Percentiles rank a stretch among this genome's conserved stretches.
Conservation (phyloP, 1,284 basidiomycete species). For the Neotropicomus parvogracilis region DNA sequence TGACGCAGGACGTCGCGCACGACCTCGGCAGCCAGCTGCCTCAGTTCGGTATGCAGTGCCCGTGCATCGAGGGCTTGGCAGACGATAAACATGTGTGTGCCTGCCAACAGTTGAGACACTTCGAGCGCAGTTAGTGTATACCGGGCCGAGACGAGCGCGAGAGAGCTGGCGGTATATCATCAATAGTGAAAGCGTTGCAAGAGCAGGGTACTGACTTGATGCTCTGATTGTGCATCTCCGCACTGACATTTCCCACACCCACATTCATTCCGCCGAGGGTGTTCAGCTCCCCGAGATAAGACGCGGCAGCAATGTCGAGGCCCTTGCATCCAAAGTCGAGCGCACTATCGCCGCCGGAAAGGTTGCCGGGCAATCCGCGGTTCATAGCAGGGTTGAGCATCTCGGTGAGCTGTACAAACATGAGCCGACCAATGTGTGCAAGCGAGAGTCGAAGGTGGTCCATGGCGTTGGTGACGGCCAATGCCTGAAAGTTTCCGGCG, state of each 20-base stretch:
- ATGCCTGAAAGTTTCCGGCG: conserved; percentile 87
- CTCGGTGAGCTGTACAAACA: conserved; percentile 83
- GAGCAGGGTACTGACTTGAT: conserved; percentile 58
- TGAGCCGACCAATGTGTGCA: conserved; percentile 78
- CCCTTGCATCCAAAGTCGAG: conserved; percentile 85
- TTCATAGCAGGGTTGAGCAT: conserved; percentile 81
- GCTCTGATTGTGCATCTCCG: conserved; percentile 87
- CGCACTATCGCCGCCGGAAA: conserved; percentile 80
- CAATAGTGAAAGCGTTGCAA: conserved; percentile 2
- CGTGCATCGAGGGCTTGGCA: conserved; percentile 83
- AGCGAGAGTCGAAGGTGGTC: conserved; percentile 82
- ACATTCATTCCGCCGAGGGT: conserved; percentile 77
- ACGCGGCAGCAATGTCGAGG: conserved; percentile 79
- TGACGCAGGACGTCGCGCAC: conserved; percentile 18
- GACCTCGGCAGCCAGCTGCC: conserved; percentile 21
- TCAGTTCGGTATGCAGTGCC: conserved; percentile 65
- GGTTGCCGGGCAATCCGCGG: conserved; percentile 74
- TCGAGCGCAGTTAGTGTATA: conserved; percentile 76
- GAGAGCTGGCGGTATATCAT: conserved; percentile 48
- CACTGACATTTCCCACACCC: conserved; percentile 79
- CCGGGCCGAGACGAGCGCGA: conserved; percentile 77
- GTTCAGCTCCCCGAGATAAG: conserved; percentile 79
- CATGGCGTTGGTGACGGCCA: conserved; percentile 84
- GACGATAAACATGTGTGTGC: conserved; percentile 72
- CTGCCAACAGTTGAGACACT: conserved; percentile 67